Conservation (phyloP, 2,329 filamentous ascomycete species). For the Phyllosticta capitalensis region DNA sequence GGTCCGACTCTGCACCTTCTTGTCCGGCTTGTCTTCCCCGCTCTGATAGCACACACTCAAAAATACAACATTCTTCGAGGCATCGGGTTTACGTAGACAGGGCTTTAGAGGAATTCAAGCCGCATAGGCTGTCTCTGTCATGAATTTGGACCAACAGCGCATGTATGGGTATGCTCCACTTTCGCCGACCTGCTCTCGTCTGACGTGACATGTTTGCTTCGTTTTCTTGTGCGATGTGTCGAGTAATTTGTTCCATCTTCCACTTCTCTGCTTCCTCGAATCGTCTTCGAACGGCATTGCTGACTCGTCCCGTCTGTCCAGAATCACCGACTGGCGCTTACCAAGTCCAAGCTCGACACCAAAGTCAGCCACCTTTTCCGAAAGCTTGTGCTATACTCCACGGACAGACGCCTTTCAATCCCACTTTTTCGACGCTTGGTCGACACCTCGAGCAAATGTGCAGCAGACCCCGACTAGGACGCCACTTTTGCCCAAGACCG, state of each 20-base stretch:
- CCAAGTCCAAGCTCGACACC: slow-evolving; percentile 42
- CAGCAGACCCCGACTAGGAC: slow-evolving; percentile 34
- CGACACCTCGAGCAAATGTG: slow-evolving; percentile 34
- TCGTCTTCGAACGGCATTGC: slow-evolving; percentile 1
- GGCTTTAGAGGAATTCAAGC: slow-evolving; percentile 1
- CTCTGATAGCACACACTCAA: neutral
- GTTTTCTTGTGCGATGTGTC: neutral
- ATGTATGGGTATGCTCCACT: slow-evolving; percentile 9
- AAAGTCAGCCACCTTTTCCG: slow-evolving; percentile 32
- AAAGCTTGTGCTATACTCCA: slow-evolving; percentile 35
- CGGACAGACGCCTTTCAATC: slow-evolving; percentile 33
- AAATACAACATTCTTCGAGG: neutral
- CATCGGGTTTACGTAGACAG: neutral
- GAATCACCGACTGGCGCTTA: slow-evolving; percentile 39
- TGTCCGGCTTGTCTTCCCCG: neutral
- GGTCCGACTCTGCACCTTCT: slow-evolving; percentile 2
- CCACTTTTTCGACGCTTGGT: slow-evolving; percentile 43
- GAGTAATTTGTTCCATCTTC: neutral
- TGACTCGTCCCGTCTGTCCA: slow-evolving; percentile 14
- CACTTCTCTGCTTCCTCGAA: neutral
- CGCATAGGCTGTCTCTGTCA: slow-evolving; percentile 5
- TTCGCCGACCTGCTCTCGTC: neutral
- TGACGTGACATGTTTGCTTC: neutral
- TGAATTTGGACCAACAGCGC: slow-evolving; percentile 11
- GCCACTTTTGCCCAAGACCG: slow-evolving; percentile 29